These are phyloP conservation scores for Annulohypoxylon moriforme DNA, from an alignment of 495 filamentous ascomycete species.

Conservation along the genomic window DNA sequence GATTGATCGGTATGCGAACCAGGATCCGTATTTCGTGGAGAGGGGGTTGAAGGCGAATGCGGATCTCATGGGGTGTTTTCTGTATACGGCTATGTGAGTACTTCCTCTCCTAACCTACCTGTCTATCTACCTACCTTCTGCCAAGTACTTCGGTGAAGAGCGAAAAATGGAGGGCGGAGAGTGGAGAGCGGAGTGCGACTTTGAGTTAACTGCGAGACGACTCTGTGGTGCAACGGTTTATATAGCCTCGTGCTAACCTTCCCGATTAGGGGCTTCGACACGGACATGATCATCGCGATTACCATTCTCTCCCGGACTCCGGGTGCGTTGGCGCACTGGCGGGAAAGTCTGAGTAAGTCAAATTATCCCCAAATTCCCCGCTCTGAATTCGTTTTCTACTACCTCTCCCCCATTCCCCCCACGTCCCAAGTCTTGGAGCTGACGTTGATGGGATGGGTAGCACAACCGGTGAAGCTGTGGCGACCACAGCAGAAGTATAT, in stretches of 20 bases:
- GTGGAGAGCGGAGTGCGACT: background rate
- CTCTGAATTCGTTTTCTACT: background rate
- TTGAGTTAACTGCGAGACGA: background rate
- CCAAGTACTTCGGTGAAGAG: background rate
- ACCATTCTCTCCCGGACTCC: conserved; percentile 45
- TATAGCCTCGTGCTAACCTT: conserved; percentile 16
- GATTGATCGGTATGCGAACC: conserved; percentile 60
- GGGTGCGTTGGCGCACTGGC: conserved; percentile 50
- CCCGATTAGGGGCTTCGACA: conserved; percentile 40
- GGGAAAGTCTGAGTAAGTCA: conserved; percentile 47
- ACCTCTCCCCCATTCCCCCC: background rate
- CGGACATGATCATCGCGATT: conserved; percentile 45
- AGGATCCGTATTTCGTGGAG: conserved; percentile 64
- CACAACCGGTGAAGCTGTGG: conserved; percentile 48
- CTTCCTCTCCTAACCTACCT: background rate
- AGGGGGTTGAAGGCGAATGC: conserved; percentile 66
- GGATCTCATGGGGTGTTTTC: conserved; percentile 67
- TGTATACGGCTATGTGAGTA: conserved; percentile 64
- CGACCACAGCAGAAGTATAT: conserved; percentile 46
- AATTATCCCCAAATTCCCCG: background rate
- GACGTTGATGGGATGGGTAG: conserved; percentile 20
- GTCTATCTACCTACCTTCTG: background rate
- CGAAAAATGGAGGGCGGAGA: too few relatives aligned
- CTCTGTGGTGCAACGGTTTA: background rate
- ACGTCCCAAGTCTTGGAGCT: conserved; percentile 9